phyloP scores from a whole-genome alignment of 2,329 filamentous ascomycete species.

The Phialocephala subalpina region DNA sequence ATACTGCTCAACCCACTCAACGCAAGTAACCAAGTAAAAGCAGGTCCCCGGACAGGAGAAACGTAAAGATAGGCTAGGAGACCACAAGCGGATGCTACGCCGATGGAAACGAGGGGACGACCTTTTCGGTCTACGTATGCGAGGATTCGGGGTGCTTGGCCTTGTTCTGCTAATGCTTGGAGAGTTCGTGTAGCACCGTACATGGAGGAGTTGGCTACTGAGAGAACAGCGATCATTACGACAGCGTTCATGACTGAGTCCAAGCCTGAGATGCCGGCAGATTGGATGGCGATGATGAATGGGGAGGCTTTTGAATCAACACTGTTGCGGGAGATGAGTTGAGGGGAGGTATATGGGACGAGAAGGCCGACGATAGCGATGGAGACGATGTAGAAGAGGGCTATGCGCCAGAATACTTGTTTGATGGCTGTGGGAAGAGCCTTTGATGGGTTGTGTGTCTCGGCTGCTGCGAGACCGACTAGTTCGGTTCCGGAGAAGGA shows the following conservation, averaged over 20 bases:
- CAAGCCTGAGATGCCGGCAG: constrained; percentile 81
- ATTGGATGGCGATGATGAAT: constrained; percentile 91
- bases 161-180: constrained; percentile 87
- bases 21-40: constrained; percentile 83
- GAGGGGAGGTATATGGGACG: constrained; percentile 74
- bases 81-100: constrained; percentile 70
- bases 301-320: constrained; percentile 81
- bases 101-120: constrained; percentile 78
- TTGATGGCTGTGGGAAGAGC: constrained; percentile 87
- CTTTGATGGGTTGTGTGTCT: constrained; percentile 81
- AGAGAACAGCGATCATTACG: constrained; percentile 88
- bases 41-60: constrained; percentile 57
- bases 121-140: constrained; percentile 85
- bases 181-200: constrained; percentile 92
- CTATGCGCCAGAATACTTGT: constrained; percentile 97
- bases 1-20: constrained; percentile 76
- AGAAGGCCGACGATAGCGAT: constrained; percentile 83
- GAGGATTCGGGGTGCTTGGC: constrained; percentile 79
- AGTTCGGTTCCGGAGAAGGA: constrained; percentile 81
- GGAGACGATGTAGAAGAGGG: constrained; percentile 89
- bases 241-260: constrained; percentile 93
- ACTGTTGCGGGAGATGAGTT: constrained; percentile 66
- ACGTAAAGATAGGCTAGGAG: constrained; percentile 81
- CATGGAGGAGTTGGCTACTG: constrained; percentile 90
- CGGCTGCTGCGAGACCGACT: constrained; percentile 79